Evolutionary conservation across 1,139 yeast genomes (phyloP), one percentile per base, ranked within the genome.

Genomic region (Kodamaea suecica): DNA sequence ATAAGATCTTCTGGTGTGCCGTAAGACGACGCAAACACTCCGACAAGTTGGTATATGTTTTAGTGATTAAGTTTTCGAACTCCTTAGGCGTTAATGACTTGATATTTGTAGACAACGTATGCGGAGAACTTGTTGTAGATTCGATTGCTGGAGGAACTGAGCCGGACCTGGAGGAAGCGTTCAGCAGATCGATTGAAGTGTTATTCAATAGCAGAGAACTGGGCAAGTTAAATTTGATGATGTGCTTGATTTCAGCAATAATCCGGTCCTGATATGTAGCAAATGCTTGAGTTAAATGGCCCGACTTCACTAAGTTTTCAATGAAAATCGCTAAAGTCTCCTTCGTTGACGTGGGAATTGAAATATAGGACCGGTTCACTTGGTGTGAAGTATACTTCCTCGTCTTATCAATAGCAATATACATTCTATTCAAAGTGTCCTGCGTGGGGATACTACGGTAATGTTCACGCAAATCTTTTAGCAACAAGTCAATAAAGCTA

Each of bases 11-110:
- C 52, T 90, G 95, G 42, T 90, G 97, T 2, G 76, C 66, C 1
- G 85, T 76, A 17, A 90, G 63, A 36, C 95, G 70, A 40, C 92
- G 68, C 29, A 90, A 66, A 19, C 90, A 78, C 47, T 83, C 90
- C 0, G 88, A 76, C 5, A 86, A 66, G 25, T 78, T 72, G 0
- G 84, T 60, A 48, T 77, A 87, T 2, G 82, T 80, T 27, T 65
- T 67, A 3, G 70, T 59, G 31, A 87, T 57, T 88, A 88, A 82
- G 2, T 58, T 61, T 48, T 84, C 88, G 49, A 88, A 88, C 41
- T 85, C 96, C 13, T 62, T 59, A 0, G 90, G 81, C 0, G 87
- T 69, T 68, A 87, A 71, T 4, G 76, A 73, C 44, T 80, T 78
- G 33, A 86, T 68, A 39, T 73, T 60, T 1, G 72, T 56, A 1